A percentile compares a stretch with the other conserved stretches of the same genome.
Conservation (phyloP, 2,329 filamentous ascomycete species). For the Botryosphaeria dothidea region DNA sequence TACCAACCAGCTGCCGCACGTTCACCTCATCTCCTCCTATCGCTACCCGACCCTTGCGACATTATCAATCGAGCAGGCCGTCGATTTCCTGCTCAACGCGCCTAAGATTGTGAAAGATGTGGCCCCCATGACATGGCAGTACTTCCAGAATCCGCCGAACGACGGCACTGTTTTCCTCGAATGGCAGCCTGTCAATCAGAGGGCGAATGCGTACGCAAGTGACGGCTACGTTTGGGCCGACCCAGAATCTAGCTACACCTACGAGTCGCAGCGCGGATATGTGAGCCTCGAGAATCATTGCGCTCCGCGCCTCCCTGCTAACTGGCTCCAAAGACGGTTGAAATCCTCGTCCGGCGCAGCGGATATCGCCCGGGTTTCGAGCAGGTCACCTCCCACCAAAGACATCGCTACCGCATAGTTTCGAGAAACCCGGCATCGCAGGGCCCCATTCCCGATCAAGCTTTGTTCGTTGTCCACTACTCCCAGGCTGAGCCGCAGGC, state of each 20-base stretch:
- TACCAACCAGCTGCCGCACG: conserved; percentile 69
- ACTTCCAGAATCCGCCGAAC: conserved; percentile 71
- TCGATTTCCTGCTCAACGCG: conserved; percentile 79
- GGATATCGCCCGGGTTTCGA: conserved; percentile 77
- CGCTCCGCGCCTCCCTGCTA: conserved; percentile 9
- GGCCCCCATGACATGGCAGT: conserved; percentile 90
- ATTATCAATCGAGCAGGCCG: conserved; percentile 73
- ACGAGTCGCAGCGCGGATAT: conserved; percentile 67
- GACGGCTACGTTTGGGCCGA: conserved; percentile 93
- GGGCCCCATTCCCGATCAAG: conserved; percentile 68
- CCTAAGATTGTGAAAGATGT: conserved; percentile 82
- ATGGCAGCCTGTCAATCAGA: conserved; percentile 76
- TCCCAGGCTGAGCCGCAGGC: conserved; percentile 73
- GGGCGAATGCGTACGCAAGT: conserved; percentile 75
- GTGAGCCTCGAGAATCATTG: conserved; percentile 40
- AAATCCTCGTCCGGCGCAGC: conserved; percentile 79
- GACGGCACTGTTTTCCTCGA: conserved; percentile 82
- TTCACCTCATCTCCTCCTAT: conserved; percentile 84
- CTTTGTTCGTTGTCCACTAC: conserved; percentile 91
- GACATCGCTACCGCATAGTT: conserved; percentile 82
- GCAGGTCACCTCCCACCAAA: conserved; percentile 71
- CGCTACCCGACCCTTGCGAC: conserved; percentile 74
- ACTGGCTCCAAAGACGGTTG: conserved; percentile 66
- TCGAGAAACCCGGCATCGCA: conserved; percentile 72
- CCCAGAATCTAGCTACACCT: conserved; percentile 73